These are phyloP conservation scores for Boletus eberwhitei DNA, from an alignment of 768 basidiomycete genomes.

Conservation along the genomic window DNA sequence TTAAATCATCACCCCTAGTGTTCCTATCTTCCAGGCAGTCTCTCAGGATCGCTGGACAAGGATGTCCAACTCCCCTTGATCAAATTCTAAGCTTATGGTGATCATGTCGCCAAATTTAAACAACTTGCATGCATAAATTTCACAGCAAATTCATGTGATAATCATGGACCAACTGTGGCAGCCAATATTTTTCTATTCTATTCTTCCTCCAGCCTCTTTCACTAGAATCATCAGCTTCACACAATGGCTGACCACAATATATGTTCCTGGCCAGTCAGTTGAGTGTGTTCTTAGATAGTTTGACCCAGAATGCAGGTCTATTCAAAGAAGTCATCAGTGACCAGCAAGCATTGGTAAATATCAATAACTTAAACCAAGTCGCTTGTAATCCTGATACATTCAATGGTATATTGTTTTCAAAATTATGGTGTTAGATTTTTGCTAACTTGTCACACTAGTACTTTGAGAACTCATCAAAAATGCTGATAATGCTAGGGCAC, in stretches of 20 bases:
- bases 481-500: conserved; percentile 48
- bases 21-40: no score
- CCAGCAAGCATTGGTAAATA: conserved; percentile 10
- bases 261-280: not conserved
- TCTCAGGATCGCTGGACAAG: no score
- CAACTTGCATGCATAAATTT: no score
- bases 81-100: no score
- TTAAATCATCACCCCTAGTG: no score
- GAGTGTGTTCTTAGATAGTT: not conserved
- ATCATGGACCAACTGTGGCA: no score
- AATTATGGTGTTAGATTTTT: not conserved
- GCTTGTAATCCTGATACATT: conserved; percentile 15
- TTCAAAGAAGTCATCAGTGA: conserved; percentile 13
- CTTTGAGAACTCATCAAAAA: conserved; percentile 56
- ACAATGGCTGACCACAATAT: not conserved
- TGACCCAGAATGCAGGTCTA: not conserved
- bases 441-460: conserved; percentile 27
- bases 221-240: not conserved
- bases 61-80: no score
- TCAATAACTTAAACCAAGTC: no score
- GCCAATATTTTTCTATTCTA: no score
- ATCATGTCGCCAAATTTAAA: no score
- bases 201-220: not conserved
- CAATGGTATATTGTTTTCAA: not conserved
- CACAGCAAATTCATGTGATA: no score